These are phyloP conservation scores for Hanseniaspora taiwanica DNA, from an alignment of 805 yeast genomes.

Conservation along the genomic window DNA sequence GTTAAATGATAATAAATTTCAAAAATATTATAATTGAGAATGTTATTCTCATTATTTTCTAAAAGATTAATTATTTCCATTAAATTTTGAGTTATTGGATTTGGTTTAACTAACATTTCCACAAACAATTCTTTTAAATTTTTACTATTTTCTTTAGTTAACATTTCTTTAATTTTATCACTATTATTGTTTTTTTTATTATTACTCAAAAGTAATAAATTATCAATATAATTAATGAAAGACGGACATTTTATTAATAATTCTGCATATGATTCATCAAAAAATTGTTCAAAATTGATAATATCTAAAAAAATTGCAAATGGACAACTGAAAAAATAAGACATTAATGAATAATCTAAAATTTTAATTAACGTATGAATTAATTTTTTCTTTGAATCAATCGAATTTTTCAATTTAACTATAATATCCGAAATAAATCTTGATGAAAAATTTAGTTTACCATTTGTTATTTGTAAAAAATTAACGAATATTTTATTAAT, in stretches of 20 bases:
- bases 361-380: constrained; percentile 20
- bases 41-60: constrained; percentile 13
- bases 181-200: constrained; percentile 15
- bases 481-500: constrained; percentile 22
- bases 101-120: constrained; percentile 23
- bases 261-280: constrained; percentile 17
- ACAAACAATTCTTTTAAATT: constrained; percentile 19
- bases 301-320: constrained; percentile 25
- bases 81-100: constrained; percentile 22
- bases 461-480: constrained; percentile 23
- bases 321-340: constrained; percentile 23
- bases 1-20: constrained; percentile 20
- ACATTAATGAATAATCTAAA: constrained; percentile 22
- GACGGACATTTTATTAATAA: constrained; percentile 21
- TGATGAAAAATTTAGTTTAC: constrained; percentile 20
- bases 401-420: constrained; percentile 18
- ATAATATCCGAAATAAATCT: constrained; percentile 19
- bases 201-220: constrained; percentile 13
- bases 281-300: constrained; percentile 14
- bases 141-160: constrained; percentile 13
- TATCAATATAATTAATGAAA: constrained; percentile 23
- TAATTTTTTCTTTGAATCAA: constrained; percentile 17
- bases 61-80: constrained; percentile 15
- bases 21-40: constrained; percentile 18
- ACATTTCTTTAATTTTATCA: constrained; percentile 15